Percentiles rank a stretch among this genome's conserved stretches.
Conservation (phyloP, 176 grass and related monocot species). For the Sorghum bicolor region Sorghum_bicolor_NCBIv3 NC_012872.2:3465501-3466000, state of each 20-base stretch:
- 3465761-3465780: conserved; percentile 19
- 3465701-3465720: conserved; percentile 64
- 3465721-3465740: conserved; percentile 10
- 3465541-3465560: not conserved
- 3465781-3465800: conserved; percentile 24
- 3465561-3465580: not conserved
- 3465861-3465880: conserved; percentile 67
- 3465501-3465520: not conserved
- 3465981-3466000: conserved; percentile 74
- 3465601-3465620: not conserved
- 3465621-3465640: conserved; percentile 27
- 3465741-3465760: not conserved
- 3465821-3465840: conserved; percentile 55
- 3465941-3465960: conserved; percentile 37
- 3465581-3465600: not conserved
- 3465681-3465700: conserved; percentile 69
- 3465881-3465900: conserved; percentile 57
- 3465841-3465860: conserved; percentile 65
- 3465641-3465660: conserved; percentile 54
- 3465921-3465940: conserved; percentile 26
- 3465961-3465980: conserved; percentile 62
- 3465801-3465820: conserved; percentile 65
- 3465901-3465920: not conserved
- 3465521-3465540: not conserved
- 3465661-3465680: conserved; percentile 68